Conservation (phyloP, 768 basidiomycete genomes). For the Auriculariales sp. region DNA sequence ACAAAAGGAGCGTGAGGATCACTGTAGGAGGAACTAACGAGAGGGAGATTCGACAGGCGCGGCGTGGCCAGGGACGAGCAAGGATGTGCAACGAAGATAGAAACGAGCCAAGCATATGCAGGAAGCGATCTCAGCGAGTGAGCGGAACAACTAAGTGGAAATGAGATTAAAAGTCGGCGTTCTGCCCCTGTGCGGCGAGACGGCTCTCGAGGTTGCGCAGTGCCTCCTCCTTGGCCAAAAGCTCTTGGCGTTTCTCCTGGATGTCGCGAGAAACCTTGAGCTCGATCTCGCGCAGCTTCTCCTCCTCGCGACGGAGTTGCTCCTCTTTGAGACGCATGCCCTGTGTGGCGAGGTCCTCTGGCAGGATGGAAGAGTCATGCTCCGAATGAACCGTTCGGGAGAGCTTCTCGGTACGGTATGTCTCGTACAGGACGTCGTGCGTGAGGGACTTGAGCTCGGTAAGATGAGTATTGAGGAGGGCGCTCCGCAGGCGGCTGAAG, state of each 20-base stretch:
- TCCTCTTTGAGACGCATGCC: constrained; percentile 97
- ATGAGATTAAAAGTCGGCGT: constrained; percentile 65
- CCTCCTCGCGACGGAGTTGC: constrained; percentile 91
- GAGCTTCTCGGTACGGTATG: constrained; percentile 94
- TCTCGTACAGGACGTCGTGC: constrained; percentile 89
- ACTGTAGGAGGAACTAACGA: too few species aligned
- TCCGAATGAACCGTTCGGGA: constrained; percentile 79
- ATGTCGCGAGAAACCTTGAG: constrained; percentile 96
- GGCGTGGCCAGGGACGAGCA: too few species aligned
- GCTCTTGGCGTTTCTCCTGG: constrained; percentile 91
- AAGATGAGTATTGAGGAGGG: constrained; percentile 86
- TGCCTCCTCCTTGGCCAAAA: constrained; percentile 91
- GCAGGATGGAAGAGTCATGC: constrained; percentile 77
- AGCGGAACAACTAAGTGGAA: too few species aligned
- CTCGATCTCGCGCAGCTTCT: constrained; percentile 97
- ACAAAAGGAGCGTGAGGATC: too few species aligned
- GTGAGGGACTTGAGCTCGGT: constrained; percentile 90
- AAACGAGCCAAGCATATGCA: too few species aligned
- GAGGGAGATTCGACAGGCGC: too few species aligned
- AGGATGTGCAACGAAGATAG: too few species aligned
- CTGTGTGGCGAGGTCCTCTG: constrained; percentile 94
- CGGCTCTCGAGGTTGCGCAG: constrained; percentile 86
- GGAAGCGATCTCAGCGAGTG: too few species aligned
- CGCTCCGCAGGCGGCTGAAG: constrained; percentile 84
- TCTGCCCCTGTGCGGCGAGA: constrained; percentile 77